Percentiles rank a stretch among this genome's conserved stretches.
These are phyloP conservation scores for Mycena kentingensis DNA, from an alignment of 768 basidiomycete species.

Conservation along the genomic window DNA sequence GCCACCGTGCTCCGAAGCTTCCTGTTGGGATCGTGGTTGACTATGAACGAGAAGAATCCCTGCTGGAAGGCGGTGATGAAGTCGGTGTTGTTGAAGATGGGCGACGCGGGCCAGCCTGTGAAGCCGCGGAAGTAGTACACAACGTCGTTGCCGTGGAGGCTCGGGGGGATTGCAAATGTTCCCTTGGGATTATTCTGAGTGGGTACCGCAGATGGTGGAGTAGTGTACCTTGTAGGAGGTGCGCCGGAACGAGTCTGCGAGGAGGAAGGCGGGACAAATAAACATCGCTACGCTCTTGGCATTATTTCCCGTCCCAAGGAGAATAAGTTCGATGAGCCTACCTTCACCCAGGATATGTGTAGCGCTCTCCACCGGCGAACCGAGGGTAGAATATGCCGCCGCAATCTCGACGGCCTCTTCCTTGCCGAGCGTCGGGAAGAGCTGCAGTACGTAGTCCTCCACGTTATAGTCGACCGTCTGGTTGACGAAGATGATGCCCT, in stretches of 20 bases:
- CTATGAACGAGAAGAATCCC: conserved; percentile 26
- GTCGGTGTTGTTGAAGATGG: conserved; percentile 21
- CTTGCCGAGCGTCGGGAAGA: conserved; percentile 28
- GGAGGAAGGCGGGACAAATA: not conserved
- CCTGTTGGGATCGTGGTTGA: conserved; percentile 25
- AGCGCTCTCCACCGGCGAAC: conserved; percentile 11
- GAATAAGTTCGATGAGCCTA: too few species aligned
- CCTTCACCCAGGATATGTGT: not conserved
- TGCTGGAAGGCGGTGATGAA: conserved; percentile 31
- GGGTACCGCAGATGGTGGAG: not conserved
- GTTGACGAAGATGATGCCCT: conserved; percentile 28
- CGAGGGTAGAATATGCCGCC: conserved; percentile 15
- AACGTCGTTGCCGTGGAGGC: not conserved
- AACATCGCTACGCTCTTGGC: not conserved
- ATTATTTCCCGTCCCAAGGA: too few species aligned
- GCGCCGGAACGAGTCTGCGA: not conserved
- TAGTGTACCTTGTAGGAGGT: not conserved
- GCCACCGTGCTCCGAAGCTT: conserved; percentile 20
- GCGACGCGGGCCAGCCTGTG: not conserved
- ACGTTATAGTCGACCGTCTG: not conserved
- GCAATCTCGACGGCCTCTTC: conserved; percentile 15
- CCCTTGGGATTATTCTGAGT: not conserved
- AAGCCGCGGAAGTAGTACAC: not conserved
- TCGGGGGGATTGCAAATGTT: not conserved
- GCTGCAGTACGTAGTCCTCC: conserved; percentile 16